Evolutionary conservation across 306 rosid genomes (phyloP).

Genomic region (Lathyrus aphaca): DNA sequence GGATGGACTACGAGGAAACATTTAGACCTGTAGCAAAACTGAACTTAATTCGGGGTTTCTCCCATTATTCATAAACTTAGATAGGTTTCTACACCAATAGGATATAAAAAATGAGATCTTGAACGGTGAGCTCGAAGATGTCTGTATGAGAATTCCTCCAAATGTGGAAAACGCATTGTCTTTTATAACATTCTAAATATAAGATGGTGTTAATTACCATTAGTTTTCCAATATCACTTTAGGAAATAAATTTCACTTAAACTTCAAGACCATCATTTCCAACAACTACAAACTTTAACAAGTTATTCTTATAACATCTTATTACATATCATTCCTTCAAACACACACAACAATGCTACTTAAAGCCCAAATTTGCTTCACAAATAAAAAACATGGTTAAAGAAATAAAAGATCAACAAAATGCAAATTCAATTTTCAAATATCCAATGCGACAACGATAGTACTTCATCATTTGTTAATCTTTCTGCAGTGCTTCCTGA

Average conservation of each 20-base stretch:
- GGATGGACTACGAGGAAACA: no score
- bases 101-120: no score
- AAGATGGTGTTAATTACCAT: not conserved
- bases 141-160: no score
- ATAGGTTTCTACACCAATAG: no score
- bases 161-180: not conserved
- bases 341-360: constrained; percentile 22
- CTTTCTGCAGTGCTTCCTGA: constrained; percentile 78
- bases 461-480: constrained; percentile 46
- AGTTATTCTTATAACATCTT: not conserved
- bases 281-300: constrained; percentile 18
- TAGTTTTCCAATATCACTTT: not conserved
- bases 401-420: constrained; percentile 29
- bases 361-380: constrained; percentile 3
- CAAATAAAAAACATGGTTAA: constrained; percentile 3
- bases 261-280: not conserved
- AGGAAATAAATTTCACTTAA: not conserved
- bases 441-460: not conserved
- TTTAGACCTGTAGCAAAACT: no score
- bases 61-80: no score
- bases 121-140: no score
- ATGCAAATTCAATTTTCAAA: constrained; percentile 1
- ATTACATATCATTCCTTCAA: constrained; percentile 27
- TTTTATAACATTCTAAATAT: not conserved
- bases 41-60: no score